Evolutionary conservation across 306 rosid genomes (phyloP).

Genomic region (Prinsepia uniflora): DNA sequence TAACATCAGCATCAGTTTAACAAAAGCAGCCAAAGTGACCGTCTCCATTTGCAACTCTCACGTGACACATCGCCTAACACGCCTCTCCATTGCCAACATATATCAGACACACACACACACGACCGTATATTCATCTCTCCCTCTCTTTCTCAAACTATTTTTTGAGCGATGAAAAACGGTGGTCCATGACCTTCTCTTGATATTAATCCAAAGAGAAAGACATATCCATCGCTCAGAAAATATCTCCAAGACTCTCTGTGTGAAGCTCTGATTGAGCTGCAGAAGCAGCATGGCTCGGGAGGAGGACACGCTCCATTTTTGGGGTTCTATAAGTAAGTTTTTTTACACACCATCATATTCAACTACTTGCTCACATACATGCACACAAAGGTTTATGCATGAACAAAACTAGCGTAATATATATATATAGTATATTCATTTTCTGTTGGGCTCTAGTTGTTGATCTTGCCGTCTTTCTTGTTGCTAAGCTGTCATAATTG

Average conservation of each 20-base stretch:
- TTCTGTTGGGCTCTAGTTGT: not conserved
- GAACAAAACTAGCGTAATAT: not conserved
- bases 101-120: too few relatives aligned
- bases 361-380: not conserved
- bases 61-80: not conserved
- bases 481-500: not conserved
- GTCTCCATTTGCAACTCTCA: not conserved
- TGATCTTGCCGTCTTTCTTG: slow-evolving; percentile 4
- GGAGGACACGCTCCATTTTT: slow-evolving; percentile 23
- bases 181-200: too few relatives aligned
- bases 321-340: slow-evolving; percentile 41
- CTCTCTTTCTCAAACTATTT: too few relatives aligned
- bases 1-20: not conserved
- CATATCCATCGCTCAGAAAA: not conserved
- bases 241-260: not conserved
- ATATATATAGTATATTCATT: not conserved
- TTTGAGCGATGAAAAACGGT: too few relatives aligned
- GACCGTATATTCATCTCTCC: too few relatives aligned
- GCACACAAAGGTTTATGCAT: not conserved
- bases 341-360: not conserved
- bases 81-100: too few relatives aligned
- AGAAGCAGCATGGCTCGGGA: slow-evolving; percentile 41
- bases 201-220: not conserved
- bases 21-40: too few relatives aligned
- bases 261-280: slow-evolving; percentile 27